A percentile compares a stretch with the other conserved stretches of the same genome.
Evolutionary conservation across 2,329 filamentous ascomycete species (phyloP).

Genomic region (Diaporthe aspalathi): DNA sequence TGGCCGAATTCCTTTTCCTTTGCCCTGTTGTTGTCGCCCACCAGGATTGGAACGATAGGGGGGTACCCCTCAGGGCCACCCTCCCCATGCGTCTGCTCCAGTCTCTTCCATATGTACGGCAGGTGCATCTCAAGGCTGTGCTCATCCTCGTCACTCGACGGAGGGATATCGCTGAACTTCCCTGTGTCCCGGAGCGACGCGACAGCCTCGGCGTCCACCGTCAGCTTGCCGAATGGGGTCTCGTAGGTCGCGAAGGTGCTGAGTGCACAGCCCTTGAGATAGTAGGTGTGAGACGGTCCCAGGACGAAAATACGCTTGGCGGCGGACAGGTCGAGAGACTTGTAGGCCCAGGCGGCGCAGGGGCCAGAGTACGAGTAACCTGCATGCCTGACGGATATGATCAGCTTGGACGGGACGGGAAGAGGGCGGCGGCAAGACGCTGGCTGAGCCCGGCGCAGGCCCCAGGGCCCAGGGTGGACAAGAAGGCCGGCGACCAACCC

Average conservation of each 20-base stretch:
- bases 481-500: neutral
- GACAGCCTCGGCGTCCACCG: constrained; percentile 70
- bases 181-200: constrained; percentile 60
- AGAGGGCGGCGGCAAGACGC: neutral
- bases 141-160: constrained; percentile 78
- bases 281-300: constrained; percentile 90
- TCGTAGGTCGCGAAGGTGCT: constrained; percentile 77
- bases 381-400: constrained; percentile 74
- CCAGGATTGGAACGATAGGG: constrained; percentile 83
- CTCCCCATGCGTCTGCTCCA: constrained; percentile 62
- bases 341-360: constrained; percentile 95
- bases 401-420: constrained; percentile 8
- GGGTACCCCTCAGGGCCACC: constrained; percentile 64
- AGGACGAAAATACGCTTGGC: constrained; percentile 92
- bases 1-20: constrained; percentile 77
- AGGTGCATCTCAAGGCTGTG: constrained; percentile 98
- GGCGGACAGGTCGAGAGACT: constrained; percentile 82
- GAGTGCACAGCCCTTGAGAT: constrained; percentile 81
- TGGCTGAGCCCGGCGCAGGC: neutral
- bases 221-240: constrained; percentile 79
- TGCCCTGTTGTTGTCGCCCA: constrained; percentile 76
- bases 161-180: constrained; percentile 74
- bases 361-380: constrained; percentile 93
- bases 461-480: constrained; percentile 27
- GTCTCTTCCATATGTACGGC: constrained; percentile 88